Conservation (phyloP, 1,284 basidiomycete species). For the Microbotryum lychnidis-dioicae region DNA sequence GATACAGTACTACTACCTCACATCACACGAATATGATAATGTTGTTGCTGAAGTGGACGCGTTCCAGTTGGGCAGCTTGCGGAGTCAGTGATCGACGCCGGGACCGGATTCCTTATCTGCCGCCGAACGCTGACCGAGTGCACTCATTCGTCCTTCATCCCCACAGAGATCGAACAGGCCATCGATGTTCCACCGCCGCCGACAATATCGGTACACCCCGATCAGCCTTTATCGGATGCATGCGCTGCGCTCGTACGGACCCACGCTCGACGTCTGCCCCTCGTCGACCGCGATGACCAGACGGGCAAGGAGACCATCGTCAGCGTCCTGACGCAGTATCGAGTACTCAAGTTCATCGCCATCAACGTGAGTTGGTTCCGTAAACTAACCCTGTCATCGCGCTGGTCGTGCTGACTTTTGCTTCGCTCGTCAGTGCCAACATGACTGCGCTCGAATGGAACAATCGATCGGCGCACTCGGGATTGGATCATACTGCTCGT, state of each 20-base stretch:
- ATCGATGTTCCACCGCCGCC: conserved; percentile 90
- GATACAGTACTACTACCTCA: conserved; percentile 89
- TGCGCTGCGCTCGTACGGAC: conserved; percentile 86
- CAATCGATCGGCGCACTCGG: conserved; percentile 73
- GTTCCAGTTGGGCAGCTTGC: conserved; percentile 77
- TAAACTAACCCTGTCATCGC: no score
- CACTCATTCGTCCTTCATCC: background rate
- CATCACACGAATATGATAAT: conserved; percentile 71
- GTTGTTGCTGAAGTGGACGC: conserved; percentile 87
- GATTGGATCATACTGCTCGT: conserved; percentile 82
- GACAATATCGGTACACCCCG: conserved; percentile 79
- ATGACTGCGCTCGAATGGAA: conserved; percentile 61
- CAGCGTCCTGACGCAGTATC: conserved; percentile 92
- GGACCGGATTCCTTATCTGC: no score
- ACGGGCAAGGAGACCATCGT: conserved; percentile 94
- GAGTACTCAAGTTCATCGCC: conserved; percentile 95
- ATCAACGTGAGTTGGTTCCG: conserved; percentile 69
- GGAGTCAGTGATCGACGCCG: conserved; percentile 52
- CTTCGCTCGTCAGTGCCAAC: conserved; percentile 47
- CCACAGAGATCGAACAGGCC: conserved; percentile 82
- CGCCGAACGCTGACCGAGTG: background rate
- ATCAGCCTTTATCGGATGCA: conserved; percentile 80
- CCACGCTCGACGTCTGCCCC: conserved; percentile 85
- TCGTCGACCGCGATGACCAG: conserved; percentile 87
- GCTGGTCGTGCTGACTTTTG: background rate